Evolutionary conservation across 768 basidiomycete genomes (phyloP).

Genomic region (Tubosaeta sp.): DNA sequence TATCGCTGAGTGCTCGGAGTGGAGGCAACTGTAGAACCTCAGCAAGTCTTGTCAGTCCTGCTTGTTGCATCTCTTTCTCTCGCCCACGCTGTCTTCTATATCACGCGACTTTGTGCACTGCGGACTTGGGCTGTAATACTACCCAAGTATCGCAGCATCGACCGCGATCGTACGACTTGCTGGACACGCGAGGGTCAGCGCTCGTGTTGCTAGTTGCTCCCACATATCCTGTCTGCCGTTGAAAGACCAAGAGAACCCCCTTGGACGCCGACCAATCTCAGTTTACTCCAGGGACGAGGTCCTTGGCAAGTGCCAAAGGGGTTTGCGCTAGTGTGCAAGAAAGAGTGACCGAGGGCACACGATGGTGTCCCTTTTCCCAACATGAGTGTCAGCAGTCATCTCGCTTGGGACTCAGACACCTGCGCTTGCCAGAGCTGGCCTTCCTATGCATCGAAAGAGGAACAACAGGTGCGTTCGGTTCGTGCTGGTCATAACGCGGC

Average conservation of each 20-base stretch:
- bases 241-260: conserved; percentile 53
- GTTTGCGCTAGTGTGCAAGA: conserved; percentile 62
- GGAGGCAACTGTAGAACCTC: too few species aligned
- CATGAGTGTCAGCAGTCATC: conserved; percentile 42
- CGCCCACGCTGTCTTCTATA: too few species aligned
- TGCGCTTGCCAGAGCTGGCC: conserved; percentile 62
- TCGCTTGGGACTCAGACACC: conserved; percentile 75
- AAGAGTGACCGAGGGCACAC: conserved; percentile 53
- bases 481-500: neutral
- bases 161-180: conserved; percentile 3
- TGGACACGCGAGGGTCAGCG: neutral
- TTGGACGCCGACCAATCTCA: conserved; percentile 52
- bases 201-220: neutral
- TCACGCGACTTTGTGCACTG: too few species aligned
- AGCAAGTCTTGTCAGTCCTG: too few species aligned
- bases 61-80: too few species aligned
- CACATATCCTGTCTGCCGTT: conserved; percentile 48
- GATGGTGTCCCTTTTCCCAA: conserved; percentile 57
- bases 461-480: conserved; percentile 65
- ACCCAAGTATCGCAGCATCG: neutral
- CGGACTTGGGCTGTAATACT: too few species aligned
- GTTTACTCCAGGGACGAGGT: conserved; percentile 59
- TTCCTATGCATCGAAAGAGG: conserved; percentile 68
- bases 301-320: conserved; percentile 43
- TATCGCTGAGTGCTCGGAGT: too few species aligned